phyloP scores from a whole-genome alignment of 1,284 basidiomycete genomes.

The Pseudozyma thailandica region DNA sequence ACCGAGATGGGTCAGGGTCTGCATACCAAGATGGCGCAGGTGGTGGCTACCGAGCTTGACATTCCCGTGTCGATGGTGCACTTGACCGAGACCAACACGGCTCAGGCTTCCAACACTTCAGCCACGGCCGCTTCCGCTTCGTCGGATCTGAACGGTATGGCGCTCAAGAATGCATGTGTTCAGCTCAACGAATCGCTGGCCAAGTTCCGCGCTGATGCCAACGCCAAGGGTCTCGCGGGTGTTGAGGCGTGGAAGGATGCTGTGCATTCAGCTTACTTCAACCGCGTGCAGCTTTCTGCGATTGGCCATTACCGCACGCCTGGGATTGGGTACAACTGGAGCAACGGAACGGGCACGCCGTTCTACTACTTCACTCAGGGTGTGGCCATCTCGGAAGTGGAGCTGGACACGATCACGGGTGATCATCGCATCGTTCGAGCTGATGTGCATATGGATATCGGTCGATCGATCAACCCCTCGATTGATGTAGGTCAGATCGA shows the following conservation, averaged over 20 bases:
- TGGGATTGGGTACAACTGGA: slow-evolving; percentile 68
- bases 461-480: slow-evolving; percentile 67
- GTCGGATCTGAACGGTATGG: slow-evolving; percentile 58
- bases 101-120: slow-evolving; percentile 66
- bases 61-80: slow-evolving; percentile 63
- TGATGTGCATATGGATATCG: slow-evolving; percentile 68
- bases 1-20: slow-evolving; percentile 67
- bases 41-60: slow-evolving; percentile 67
- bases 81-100: slow-evolving; percentile 63
- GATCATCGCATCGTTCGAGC: slow-evolving; percentile 61
- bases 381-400: slow-evolving; percentile 66
- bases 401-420: slow-evolving; percentile 68
- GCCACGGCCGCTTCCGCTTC: slow-evolving; percentile 63
- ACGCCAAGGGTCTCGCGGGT: slow-evolving; percentile 31
- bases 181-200: slow-evolving; percentile 65
- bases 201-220: slow-evolving; percentile 41
- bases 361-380: slow-evolving; percentile 67
- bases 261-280: slow-evolving; percentile 66
- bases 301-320: slow-evolving; percentile 68
- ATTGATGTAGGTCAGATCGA: slow-evolving; percentile 69
- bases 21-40: slow-evolving; percentile 67
- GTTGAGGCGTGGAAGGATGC: slow-evolving; percentile 57
- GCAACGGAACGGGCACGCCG: slow-evolving; percentile 53
- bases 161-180: slow-evolving; percentile 68
- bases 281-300: slow-evolving; percentile 64